These are phyloP conservation scores for Phytopythium chamaehyphon DNA, from an alignment of 352 stramenopile genomes.

Conservation along the genomic window DNA sequence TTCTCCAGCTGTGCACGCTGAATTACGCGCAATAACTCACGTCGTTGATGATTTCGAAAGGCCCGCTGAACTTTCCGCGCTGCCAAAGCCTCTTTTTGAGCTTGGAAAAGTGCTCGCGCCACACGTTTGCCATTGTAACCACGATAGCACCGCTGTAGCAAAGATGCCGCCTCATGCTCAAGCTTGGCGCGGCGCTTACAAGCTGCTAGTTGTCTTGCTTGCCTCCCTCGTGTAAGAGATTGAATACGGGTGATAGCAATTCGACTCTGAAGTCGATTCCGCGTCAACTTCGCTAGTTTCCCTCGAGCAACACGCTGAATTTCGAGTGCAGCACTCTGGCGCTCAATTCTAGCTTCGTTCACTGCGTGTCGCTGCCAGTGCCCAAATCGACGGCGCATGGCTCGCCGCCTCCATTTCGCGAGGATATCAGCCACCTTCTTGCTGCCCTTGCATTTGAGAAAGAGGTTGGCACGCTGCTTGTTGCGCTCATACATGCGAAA, in stretches of 20 bases:
- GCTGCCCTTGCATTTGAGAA: constrained; percentile 80
- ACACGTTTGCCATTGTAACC: constrained; percentile 75
- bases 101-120: constrained; percentile 52
- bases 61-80: constrained; percentile 60
- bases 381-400: constrained; percentile 34
- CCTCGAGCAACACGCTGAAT: constrained; percentile 64
- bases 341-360: constrained; percentile 51
- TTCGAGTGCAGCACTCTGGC: constrained; percentile 58
- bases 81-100: constrained; percentile 53
- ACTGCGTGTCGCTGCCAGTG: constrained; percentile 50
- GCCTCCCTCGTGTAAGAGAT: constrained; percentile 39
- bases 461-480: constrained; percentile 72
- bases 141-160: constrained; percentile 75
- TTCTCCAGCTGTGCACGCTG: constrained; percentile 61
- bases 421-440: constrained; percentile 72
- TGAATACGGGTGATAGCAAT: constrained; percentile 43
- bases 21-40: constrained; percentile 54
- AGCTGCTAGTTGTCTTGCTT: constrained; percentile 22
- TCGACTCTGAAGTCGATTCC: constrained; percentile 2
- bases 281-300: constrained; percentile 28
- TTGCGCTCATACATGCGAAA: constrained; percentile 72
- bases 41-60: constrained; percentile 60
- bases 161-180: constrained; percentile 37
- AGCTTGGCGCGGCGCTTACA: constrained; percentile 27
- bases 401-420: constrained; percentile 51